These are phyloP conservation scores for Camelina laxa DNA, from an alignment of 345 rosid species.

Conservation along the genomic window DNA sequence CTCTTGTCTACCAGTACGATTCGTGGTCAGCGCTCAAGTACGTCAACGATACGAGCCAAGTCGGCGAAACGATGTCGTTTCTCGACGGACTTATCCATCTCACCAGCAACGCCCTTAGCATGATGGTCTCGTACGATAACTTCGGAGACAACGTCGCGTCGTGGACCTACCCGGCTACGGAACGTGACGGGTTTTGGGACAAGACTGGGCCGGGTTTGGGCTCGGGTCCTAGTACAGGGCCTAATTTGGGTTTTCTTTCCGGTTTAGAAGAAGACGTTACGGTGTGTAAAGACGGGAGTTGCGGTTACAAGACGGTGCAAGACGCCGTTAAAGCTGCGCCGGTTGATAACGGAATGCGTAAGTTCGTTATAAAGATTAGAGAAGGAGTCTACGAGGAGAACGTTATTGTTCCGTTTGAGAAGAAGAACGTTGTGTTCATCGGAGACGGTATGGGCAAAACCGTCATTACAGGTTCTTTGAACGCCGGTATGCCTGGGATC, in stretches of 20 bases:
- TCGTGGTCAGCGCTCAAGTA: constrained; percentile 75
- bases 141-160: constrained; percentile 51
- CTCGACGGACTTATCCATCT: constrained; percentile 48
- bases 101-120: constrained; percentile 77
- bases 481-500: constrained; percentile 62
- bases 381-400: constrained; percentile 77
- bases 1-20: constrained; percentile 72
- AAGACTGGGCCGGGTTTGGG: constrained; percentile 36
- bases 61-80: constrained; percentile 64
- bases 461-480: constrained; percentile 70
- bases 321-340: constrained; percentile 88
- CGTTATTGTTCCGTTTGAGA: constrained; percentile 76
- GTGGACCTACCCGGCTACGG: constrained; percentile 77
- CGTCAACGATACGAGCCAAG: constrained; percentile 64
- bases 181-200: constrained; percentile 79
- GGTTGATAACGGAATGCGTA: constrained; percentile 43
- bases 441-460: constrained; percentile 93
- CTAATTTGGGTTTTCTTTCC: constrained; percentile 53
- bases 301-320: constrained; percentile 65
- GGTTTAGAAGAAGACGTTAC: constrained; percentile 60
- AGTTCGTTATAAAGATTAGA: constrained; percentile 65
- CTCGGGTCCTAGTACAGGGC: constrained; percentile 19
- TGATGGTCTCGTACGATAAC: constrained; percentile 66
- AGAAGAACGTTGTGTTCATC: constrained; percentile 74
- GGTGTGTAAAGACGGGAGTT: constrained; percentile 63